Evolutionary conservation across 768 basidiomycete genomes (phyloP).

Genomic region (Leccinum subgranulosum): DNA sequence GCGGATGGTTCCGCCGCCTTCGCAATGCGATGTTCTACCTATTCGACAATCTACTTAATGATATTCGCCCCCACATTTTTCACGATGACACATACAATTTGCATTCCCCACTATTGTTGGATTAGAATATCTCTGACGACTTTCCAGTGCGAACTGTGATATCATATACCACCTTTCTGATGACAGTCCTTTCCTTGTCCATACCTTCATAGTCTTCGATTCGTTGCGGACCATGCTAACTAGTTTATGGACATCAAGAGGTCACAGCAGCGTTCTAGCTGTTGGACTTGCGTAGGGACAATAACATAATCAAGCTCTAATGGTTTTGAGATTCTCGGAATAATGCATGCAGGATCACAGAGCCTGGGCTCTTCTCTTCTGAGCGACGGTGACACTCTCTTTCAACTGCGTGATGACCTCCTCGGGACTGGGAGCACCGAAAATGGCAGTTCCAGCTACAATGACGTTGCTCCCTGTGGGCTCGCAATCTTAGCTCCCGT

Average conservation of each 20-base stretch:
- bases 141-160: constrained; percentile 26
- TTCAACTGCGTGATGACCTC: constrained; percentile 74
- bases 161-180: constrained; percentile 30
- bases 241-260: constrained; percentile 10
- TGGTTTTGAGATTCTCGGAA: constrained; percentile 1
- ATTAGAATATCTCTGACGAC: constrained; percentile 25
- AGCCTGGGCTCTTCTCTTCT: constrained; percentile 39
- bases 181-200: constrained; percentile 23
- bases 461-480: constrained; percentile 90
- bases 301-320: constrained; percentile 30
- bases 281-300: constrained; percentile 18
- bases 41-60: constrained; percentile 28
- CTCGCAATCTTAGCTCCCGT: not conserved
- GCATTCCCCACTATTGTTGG: constrained; percentile 29
- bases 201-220: constrained; percentile 20
- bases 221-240: constrained; percentile 17
- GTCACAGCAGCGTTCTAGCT: constrained; percentile 10
- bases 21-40: constrained; percentile 10
- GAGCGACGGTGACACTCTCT: constrained; percentile 64
- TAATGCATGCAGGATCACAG: not conserved
- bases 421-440: constrained; percentile 74
- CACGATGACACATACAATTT: constrained; percentile 24
- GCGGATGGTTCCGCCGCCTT: constrained; percentile 1
- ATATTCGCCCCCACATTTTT: constrained; percentile 26
- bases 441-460: constrained; percentile 96